Evolutionary conservation across 1,284 basidiomycete genomes (phyloP).

Genomic region (Malassezia arunalokei): DNA sequence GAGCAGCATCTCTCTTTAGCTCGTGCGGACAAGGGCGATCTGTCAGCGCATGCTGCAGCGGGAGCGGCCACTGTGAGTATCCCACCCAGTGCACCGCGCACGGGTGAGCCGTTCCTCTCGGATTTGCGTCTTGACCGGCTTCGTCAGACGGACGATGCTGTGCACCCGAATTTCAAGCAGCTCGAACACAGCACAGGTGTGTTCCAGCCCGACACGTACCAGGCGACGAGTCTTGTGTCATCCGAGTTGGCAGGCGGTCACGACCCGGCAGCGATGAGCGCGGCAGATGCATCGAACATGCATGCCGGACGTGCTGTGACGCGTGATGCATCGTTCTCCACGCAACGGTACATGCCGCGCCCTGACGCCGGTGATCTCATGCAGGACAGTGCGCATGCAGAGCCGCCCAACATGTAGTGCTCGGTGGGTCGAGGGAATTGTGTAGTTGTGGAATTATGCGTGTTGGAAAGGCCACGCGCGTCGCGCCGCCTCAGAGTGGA

Average conservation of each 20-base stretch:
- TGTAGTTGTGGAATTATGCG: slow-evolving; percentile 6
- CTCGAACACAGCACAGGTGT: slow-evolving; percentile 9
- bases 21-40: slow-evolving; percentile 5
- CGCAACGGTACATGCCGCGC: neutral
- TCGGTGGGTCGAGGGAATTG: neutral
- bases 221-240: neutral
- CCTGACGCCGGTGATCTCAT: neutral
- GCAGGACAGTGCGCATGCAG: neutral
- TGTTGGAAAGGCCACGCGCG: neutral
- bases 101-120: slow-evolving; percentile 7
- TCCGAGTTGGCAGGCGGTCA: slow-evolving; percentile 1
- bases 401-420: slow-evolving; percentile 6
- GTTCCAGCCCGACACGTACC: slow-evolving; percentile 16
- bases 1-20: slow-evolving; percentile 4
- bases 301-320: neutral
- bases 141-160: slow-evolving; percentile 12
- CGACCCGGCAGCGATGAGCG: neutral
- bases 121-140: slow-evolving; percentile 16
- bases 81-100: neutral
- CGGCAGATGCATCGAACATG: neutral
- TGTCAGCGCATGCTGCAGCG: neutral
- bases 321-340: neutral
- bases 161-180: slow-evolving; percentile 15
- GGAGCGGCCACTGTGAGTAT: neutral
- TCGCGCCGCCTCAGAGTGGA: neutral